Base-by-base conservation (phyloP, 2,329 filamentous ascomycete species). In the Penicillium sp. region DNA sequence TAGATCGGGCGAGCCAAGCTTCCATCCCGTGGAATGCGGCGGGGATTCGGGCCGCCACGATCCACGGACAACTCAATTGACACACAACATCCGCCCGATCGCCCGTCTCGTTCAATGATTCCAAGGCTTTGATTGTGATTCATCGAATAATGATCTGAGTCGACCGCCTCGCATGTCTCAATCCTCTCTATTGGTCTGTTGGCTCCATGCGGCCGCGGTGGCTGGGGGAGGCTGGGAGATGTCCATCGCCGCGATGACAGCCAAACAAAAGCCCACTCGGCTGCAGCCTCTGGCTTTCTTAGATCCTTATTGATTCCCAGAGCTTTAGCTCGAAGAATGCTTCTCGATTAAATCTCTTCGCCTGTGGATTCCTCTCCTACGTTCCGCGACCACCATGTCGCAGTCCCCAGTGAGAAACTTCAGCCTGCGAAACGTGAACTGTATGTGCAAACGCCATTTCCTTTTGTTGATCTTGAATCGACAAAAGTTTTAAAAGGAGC, bases 171-270 rank as follows among this genome's bases (percentile, higher is more conserved):
- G 14, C 23, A 27, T 43, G 50, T 51, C 41, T 54, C 33, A 48
- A 38, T 33, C 20, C 33, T 44, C 33, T 34, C 29, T 48, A 56
- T 54, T 54, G 53, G 47, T 23, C 18, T 48, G 39, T 36, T 25
- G 17, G 13, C 31, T 25, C 33, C 29, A 30, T 36, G 37, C 13
- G 35, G 39, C 34, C 27, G 18, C 18, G 50, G 53, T 47, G 53
- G 53, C 53, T 56, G 53, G 53, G 45, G 53, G 50, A 47, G 53
- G 52, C 52, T 55, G 52, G 52, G 52, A 50, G 34, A 8, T 35
- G 42, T 29, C 42, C 33, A 45, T 50, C 42, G 45, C 41, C 40
- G 43, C 35, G 31, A 36, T 43, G 40, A 39, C 33, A 50, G 38
- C 47, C 40, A 51, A 49, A 51, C 49, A 54, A 54, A 56, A 54